Evolutionary conservation across 768 basidiomycete genomes (phyloP).

Genomic region (Mycena latifolia): DNA sequence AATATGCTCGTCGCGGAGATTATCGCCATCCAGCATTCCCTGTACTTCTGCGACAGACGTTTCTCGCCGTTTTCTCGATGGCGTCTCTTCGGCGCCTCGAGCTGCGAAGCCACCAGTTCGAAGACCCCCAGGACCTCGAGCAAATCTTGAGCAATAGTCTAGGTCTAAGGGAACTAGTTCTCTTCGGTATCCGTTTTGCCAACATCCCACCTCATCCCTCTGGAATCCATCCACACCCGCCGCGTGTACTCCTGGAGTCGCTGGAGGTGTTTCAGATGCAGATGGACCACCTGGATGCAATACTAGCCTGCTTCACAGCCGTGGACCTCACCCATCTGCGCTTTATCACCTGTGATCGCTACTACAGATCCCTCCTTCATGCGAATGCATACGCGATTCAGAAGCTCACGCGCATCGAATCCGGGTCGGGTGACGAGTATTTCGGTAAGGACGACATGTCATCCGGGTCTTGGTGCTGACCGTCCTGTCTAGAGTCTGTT

Average conservation of each 20-base stretch:
- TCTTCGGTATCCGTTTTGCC: neutral
- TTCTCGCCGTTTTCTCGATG: neutral
- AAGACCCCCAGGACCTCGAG: neutral
- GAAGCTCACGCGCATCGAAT: neutral
- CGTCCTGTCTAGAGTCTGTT: too few species aligned
- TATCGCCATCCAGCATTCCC: neutral
- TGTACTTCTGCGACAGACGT: neutral
- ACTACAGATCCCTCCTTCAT: neutral
- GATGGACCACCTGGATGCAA: neutral
- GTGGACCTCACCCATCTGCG: neutral
- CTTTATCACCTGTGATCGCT: neutral
- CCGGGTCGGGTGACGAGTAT: too few species aligned
- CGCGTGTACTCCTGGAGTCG: neutral
- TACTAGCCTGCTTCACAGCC: neutral
- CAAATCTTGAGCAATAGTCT: neutral
- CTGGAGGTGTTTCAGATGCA: neutral
- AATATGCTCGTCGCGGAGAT: neutral
- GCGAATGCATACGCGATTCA: neutral
- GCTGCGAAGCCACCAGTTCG: neutral
- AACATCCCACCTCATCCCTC: neutral
- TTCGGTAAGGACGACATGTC: too few species aligned
- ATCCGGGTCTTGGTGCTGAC: too few species aligned
- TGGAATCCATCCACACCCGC: neutral
- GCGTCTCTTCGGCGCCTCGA: conserved; percentile 5
- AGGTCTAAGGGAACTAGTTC: neutral